Base-by-base conservation (phyloP, 2,329 filamentous ascomycete species). In the Chalara sp. region DNA sequence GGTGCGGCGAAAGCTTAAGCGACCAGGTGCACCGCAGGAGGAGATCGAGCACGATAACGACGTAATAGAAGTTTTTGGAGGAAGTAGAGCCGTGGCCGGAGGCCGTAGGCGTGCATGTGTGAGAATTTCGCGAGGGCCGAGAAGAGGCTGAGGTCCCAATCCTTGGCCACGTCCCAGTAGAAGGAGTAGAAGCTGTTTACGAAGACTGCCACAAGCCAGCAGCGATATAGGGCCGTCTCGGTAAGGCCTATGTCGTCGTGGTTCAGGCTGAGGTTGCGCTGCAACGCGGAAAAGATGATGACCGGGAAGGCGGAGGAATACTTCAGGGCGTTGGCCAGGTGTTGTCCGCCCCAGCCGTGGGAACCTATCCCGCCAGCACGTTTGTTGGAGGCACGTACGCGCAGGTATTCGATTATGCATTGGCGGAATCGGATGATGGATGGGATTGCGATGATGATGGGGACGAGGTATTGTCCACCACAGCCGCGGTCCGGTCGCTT, bases 91-190 rank as follows among this genome's bases (percentile, higher is more conserved):
- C 85, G 77, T 47, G 83, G 77, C 31, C 93, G 83, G 43, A 99
- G 74, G 1, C 88, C 93, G 65, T 50, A 46, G 10, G 47, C 13
- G 31, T 48, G 31, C 29, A 37, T 35, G n/a, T 46, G 43, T 13
- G 33, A 43, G 31, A n/a, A n/a, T 28, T 11, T 32, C 21, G 37
- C 21, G 44, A 75, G 57, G n/a, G 75, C 75, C 3, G 85, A 80
- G 64, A 97, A 87, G 11, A 97, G 76, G 0, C 86, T 88, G 55
- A 99, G 76, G 65, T 97, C 93, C 93, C 93, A 99, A 74, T 99
- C 93, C 72, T 91, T 93, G 50, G 89, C 79, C 32, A 97, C 83
- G 63, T 99, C 93, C 93, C 93, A 99, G 75, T 93, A 99, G 73
- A 97, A 97, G n/a, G 87, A 90, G 71, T 96, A 99, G 43, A 87